These are phyloP conservation scores for Xanthoconium purpureum DNA, from an alignment of 768 basidiomycete species.

Conservation along the genomic window DNA sequence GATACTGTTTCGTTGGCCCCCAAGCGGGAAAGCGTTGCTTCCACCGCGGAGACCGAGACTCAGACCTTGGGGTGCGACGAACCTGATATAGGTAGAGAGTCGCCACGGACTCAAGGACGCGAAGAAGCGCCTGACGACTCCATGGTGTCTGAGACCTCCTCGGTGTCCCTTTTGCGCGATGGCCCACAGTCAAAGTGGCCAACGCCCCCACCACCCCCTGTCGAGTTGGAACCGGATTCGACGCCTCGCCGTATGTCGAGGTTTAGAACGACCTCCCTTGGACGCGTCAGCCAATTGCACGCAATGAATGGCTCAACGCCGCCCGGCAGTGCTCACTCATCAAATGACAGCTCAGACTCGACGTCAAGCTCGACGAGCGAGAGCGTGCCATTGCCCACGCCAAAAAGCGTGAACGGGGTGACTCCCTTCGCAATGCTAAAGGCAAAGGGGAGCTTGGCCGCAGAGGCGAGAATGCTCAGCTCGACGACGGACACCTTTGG, in stretches of 20 bases:
- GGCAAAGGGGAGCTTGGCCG: constrained; percentile 15
- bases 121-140: constrained; percentile 13
- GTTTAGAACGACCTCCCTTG: constrained; percentile 30
- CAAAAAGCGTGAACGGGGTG: constrained; percentile 15
- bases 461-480: constrained; percentile 27
- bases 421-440: neutral
- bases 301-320: constrained; percentile 34
- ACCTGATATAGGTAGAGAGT: neutral
- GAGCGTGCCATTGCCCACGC: constrained; percentile 16
- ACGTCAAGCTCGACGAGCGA: constrained; percentile 33
- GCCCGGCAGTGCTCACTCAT: constrained; percentile 47
- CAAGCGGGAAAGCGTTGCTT: constrained; percentile 10
- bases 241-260: constrained; percentile 27
- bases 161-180: constrained; percentile 20
- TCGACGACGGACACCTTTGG: constrained; percentile 41
- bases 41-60: constrained; percentile 8
- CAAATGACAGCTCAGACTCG: constrained; percentile 34
- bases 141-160: constrained; percentile 10
- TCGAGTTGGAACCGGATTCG: constrained; percentile 23
- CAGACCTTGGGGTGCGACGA: neutral
- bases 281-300: constrained; percentile 26
- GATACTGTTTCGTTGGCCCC: constrained; percentile 23
- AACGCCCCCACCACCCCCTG: constrained; percentile 30
- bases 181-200: constrained; percentile 28
- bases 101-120: constrained; percentile 7